Evolutionary conservation across 2,329 filamentous ascomycete genomes (phyloP).

Genomic region (Lasiodiplodia hormozganensis): DNA sequence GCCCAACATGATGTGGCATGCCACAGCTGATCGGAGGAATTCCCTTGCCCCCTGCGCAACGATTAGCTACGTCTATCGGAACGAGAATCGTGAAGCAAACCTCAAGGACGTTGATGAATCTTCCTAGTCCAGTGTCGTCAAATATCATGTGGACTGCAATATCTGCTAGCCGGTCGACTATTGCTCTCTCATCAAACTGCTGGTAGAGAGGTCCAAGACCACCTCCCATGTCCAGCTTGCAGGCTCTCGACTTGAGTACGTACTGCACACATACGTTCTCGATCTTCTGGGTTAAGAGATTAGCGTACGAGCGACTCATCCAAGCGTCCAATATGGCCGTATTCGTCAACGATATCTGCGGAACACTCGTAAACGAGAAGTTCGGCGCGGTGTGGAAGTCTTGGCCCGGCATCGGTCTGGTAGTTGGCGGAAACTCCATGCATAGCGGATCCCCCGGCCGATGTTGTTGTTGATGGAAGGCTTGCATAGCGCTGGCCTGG

Average conservation of each 20-base stretch:
- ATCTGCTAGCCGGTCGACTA: background rate
- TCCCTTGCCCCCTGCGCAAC: background rate
- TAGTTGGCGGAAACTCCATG: background rate
- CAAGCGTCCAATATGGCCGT: constrained; percentile 8
- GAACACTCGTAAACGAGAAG: background rate
- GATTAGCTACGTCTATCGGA: background rate
- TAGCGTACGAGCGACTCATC: constrained; percentile 3
- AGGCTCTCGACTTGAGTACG: background rate
- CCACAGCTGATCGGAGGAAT: background rate
- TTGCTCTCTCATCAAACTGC: background rate
- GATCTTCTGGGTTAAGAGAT: constrained; percentile 14
- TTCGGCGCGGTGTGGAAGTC: background rate
- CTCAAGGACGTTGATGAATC: constrained; percentile 13
- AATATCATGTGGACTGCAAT: constrained; percentile 18
- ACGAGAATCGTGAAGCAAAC: background rate
- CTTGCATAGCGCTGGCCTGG: background rate
- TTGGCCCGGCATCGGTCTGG: background rate
- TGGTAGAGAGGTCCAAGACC: background rate
- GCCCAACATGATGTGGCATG: constrained; percentile 14
- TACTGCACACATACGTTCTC: constrained; percentile 12
- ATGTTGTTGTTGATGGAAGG: background rate
- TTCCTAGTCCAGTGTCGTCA: constrained; percentile 6
- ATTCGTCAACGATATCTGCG: constrained; percentile 5
- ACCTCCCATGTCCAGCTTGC: background rate
- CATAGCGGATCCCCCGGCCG: background rate